Conservation (phyloP, 1,139 yeast species). For the Lodderomyces elongisporus region DNA sequence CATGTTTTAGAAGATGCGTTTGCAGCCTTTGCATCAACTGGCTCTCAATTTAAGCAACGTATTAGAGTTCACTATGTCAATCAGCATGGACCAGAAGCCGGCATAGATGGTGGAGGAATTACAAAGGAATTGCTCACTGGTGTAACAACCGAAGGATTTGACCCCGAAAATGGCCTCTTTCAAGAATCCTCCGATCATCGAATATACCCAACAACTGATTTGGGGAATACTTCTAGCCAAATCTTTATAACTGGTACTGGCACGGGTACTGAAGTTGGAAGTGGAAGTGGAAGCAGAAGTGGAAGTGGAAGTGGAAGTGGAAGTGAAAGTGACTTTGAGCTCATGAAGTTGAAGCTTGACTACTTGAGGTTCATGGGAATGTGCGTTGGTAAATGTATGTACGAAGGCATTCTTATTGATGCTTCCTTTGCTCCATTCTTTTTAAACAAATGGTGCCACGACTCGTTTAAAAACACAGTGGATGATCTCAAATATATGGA, state of each 20-base stretch:
- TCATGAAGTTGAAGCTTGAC: no score
- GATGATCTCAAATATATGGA: conserved; percentile 78
- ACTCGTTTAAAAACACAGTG: conserved; percentile 50
- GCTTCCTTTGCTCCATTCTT: conserved; percentile 85
- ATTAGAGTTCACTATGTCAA: conserved; percentile 65
- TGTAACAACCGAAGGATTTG: conserved; percentile 66
- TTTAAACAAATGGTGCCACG: conserved; percentile 60
- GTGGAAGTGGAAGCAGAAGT: no score
- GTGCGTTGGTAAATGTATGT: conserved; percentile 85
- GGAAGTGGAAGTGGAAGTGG: no score
- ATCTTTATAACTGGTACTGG: no score
- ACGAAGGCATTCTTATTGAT: conserved; percentile 77
- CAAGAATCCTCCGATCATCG: conserved; percentile 52
- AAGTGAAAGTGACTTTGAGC: no score
- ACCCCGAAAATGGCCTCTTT: conserved; percentile 39
- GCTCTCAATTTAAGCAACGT: conserved; percentile 49
- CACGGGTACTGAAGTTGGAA: no score
- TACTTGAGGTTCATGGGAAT: conserved; percentile 67
- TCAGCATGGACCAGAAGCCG: conserved; percentile 69
- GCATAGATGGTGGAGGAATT: conserved; percentile 96
- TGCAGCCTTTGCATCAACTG: conserved; percentile 42
- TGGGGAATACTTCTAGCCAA: conserved; percentile 53
- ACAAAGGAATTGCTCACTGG: conserved; percentile 86
- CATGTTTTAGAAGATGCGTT: conserved; percentile 71
- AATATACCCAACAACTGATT: conserved; percentile 56